These are phyloP conservation scores for Cicer pinnatifidum DNA, from an alignment of 306 rosid species.

Conservation along the genomic window DNA sequence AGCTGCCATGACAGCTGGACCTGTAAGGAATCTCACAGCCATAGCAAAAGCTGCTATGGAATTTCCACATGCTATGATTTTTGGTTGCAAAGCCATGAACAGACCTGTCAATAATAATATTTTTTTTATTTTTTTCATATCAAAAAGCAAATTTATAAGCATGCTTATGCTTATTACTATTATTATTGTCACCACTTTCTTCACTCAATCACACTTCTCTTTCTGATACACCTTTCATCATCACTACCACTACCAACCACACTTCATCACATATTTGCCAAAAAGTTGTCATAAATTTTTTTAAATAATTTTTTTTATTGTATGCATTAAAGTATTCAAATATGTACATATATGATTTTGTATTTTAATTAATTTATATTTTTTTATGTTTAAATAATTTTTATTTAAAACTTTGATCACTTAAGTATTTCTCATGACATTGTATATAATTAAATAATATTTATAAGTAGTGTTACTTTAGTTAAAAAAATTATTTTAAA, in stretches of 20 bases:
- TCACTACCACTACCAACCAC: constrained; percentile 52
- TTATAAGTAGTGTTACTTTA: no score
- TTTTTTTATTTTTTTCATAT: not conserved
- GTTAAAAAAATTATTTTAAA: no score
- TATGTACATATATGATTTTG: no score
- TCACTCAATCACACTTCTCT: constrained; percentile 45
- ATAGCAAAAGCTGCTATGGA: constrained; percentile 83
- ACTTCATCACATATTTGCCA: constrained; percentile 44
- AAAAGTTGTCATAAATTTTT: constrained; percentile 40
- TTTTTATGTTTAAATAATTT: no score
- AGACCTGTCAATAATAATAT: constrained; percentile 62
- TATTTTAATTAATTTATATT: no score
- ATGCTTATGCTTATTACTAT: constrained; percentile 51
- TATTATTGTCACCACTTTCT: constrained; percentile 16
- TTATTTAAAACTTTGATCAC: no score
- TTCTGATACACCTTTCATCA: constrained; percentile 68
- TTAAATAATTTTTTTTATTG: no score
- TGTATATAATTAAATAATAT: no score
- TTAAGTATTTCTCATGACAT: no score
- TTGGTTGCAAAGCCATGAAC: constrained; percentile 98
- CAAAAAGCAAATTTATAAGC: constrained; percentile 43
- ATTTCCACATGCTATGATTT: constrained; percentile 99
- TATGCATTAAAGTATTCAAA: no score
- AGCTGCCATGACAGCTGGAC: constrained; percentile 99
- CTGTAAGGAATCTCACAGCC: constrained; percentile 99